These are phyloP conservation scores for Mrakiaceae sp. DNA, from an alignment of 1,284 basidiomycete species.

Conservation along the genomic window DNA sequence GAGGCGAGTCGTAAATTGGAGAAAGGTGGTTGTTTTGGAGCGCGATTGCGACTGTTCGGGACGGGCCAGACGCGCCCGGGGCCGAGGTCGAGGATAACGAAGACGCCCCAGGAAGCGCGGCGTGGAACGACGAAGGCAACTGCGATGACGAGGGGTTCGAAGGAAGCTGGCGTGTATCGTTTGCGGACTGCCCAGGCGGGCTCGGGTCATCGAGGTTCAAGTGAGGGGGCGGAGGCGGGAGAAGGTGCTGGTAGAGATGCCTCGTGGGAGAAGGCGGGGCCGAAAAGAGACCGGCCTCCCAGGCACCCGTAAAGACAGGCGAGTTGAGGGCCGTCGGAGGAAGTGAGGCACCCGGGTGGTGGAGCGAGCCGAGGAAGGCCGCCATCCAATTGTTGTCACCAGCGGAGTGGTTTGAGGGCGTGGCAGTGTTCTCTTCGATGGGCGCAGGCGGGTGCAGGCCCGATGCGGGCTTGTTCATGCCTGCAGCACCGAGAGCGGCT, in stretches of 20 bases:
- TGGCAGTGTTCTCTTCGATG: too few species aligned
- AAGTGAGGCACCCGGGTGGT: conserved; percentile 16
- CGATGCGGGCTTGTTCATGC: neutral
- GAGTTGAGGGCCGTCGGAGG: conserved; percentile 16
- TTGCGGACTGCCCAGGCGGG: neutral
- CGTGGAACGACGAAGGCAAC: neutral
- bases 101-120: neutral
- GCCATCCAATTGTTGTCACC: conserved; percentile 9
- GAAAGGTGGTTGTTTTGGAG: neutral
- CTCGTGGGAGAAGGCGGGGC: conserved; percentile 11
- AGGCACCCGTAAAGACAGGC: conserved; percentile 15
- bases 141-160: neutral
- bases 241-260: conserved; percentile 14
- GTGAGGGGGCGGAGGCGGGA: neutral
- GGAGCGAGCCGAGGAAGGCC: conserved; percentile 16
- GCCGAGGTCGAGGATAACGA: neutral
- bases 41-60: neutral
- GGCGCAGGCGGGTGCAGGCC: neutral
- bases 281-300: conserved; percentile 14
- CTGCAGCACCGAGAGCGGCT: too few species aligned
- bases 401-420: conserved; percentile 3
- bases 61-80: neutral
- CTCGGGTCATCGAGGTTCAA: conserved; percentile 4
- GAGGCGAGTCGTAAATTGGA: neutral
- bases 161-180: neutral